phyloP scores from a whole-genome alignment of 2,329 filamentous ascomycete genomes.

The Talaromyces albobiverticillius region DNA sequence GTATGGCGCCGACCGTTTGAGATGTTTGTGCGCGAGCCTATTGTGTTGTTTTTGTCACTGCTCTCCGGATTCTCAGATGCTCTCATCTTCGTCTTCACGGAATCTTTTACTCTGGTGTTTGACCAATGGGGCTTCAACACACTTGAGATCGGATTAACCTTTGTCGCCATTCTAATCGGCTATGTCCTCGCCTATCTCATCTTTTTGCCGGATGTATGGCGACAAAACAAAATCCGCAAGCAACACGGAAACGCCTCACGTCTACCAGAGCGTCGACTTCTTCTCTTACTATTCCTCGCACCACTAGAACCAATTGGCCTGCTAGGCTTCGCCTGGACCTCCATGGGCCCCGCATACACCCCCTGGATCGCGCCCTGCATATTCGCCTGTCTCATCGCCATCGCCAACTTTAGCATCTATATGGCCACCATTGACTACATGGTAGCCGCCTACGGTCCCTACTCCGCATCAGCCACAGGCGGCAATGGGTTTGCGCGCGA shows the following conservation, averaged over 20 bases:
- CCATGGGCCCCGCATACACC: constrained; percentile 59
- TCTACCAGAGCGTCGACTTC: constrained; percentile 63
- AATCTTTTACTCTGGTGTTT: constrained; percentile 60
- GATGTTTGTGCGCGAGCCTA: constrained; percentile 64
- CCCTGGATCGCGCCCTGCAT: constrained; percentile 69
- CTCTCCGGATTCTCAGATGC: constrained; percentile 63
- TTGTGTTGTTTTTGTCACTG: constrained; percentile 59
- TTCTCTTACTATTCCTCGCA: constrained; percentile 62
- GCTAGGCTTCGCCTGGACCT: constrained; percentile 68
- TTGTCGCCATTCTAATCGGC: constrained; percentile 53
- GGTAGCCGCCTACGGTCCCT: constrained; percentile 70
- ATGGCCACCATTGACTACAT: constrained; percentile 78
- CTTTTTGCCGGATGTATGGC: constrained; percentile 54
- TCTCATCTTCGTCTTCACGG: constrained; percentile 64
- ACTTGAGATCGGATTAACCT: constrained; percentile 48
- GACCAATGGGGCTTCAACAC: constrained; percentile 57
- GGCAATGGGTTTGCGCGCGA: constrained; percentile 74
- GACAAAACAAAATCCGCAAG: constrained; percentile 37
- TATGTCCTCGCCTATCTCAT: constrained; percentile 57
- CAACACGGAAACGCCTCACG: constrained; percentile 45
- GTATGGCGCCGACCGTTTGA: constrained; percentile 61
- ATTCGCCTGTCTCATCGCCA: constrained; percentile 64
- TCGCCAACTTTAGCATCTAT: constrained; percentile 72
- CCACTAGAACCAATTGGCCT: constrained; percentile 64
- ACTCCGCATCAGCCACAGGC: constrained; percentile 71